Percentiles rank a stretch among this genome's conserved stretches.
phyloP scores from a whole-genome alignment of 1,139 yeast genomes.

The Blastobotrys malaysiensis region DNA sequence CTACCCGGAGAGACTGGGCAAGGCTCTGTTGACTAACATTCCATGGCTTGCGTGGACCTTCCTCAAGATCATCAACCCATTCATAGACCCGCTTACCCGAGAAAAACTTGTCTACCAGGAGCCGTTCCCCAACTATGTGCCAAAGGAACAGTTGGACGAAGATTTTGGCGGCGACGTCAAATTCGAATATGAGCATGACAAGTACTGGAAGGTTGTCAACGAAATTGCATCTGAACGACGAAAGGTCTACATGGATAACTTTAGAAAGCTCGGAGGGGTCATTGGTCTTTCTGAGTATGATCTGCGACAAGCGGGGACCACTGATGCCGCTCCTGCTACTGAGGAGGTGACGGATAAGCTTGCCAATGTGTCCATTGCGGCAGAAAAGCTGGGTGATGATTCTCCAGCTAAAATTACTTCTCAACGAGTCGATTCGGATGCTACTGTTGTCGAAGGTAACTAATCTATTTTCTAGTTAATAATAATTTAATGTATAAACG shows the following conservation, averaged over 20 bases:
- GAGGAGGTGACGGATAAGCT: neutral
- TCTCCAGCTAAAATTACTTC: neutral
- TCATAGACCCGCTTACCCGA: conserved; percentile 89
- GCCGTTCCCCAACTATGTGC: conserved; percentile 79
- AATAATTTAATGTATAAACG: neutral
- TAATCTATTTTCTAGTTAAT: neutral
- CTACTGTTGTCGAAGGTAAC: neutral
- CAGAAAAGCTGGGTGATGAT: neutral
- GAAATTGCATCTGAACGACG: conserved; percentile 54
- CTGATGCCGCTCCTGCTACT: neutral
- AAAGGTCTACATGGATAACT: conserved; percentile 53
- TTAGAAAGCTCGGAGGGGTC: conserved; percentile 56
- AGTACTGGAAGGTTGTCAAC: conserved; percentile 73
- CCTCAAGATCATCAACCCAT: conserved; percentile 82
- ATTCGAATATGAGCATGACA: conserved; percentile 72
- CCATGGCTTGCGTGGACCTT: conserved; percentile 93
- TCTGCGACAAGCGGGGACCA: conserved; percentile 45
- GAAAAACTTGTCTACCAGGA: conserved; percentile 88
- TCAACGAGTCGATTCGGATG: neutral
- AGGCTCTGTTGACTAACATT: conserved; percentile 82
- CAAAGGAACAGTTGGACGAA: conserved; percentile 70
- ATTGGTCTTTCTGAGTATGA: conserved; percentile 83
- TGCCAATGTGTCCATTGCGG: neutral
- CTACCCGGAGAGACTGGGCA: conserved; percentile 92
- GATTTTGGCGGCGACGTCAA: conserved; percentile 80